These are phyloP conservation scores for Jackrogersella multiformis DNA, from an alignment of 495 filamentous ascomycete genomes.

Conservation along the genomic window DNA sequence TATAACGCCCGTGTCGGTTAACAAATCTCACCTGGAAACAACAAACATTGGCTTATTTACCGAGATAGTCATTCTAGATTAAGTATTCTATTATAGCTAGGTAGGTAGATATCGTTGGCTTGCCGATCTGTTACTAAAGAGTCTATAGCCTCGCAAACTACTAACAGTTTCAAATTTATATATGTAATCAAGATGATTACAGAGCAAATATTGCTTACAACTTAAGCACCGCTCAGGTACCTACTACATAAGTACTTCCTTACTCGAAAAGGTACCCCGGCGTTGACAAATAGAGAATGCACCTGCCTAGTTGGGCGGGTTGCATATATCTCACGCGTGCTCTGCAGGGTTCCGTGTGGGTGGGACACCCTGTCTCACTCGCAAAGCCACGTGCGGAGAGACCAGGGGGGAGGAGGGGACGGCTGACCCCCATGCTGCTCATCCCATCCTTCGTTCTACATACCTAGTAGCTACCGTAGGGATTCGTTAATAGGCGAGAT, in stretches of 20 bases:
- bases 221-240: not conserved
- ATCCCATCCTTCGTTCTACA: constrained; percentile 12
- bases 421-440: constrained; percentile 27
- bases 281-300: constrained; percentile 26
- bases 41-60: not conserved
- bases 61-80: not conserved
- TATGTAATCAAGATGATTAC: constrained; percentile 36
- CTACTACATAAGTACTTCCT: constrained; percentile 1
- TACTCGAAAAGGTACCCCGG: constrained; percentile 5
- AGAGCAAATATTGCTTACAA: constrained; percentile 25
- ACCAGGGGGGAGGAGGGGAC: constrained; percentile 14
- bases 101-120: not conserved
- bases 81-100: too few relatives aligned
- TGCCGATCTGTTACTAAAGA: constrained; percentile 19
- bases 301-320: constrained; percentile 28
- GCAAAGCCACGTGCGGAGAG: constrained; percentile 36
- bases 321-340: constrained; percentile 28
- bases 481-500: constrained; percentile 8
- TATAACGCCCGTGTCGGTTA: not conserved
- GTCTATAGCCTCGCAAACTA: constrained; percentile 21
- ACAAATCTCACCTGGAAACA: not conserved
- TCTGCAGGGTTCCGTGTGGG: constrained; percentile 20
- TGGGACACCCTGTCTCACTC: constrained; percentile 1
- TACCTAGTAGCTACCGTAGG: constrained; percentile 5
- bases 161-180: constrained; percentile 13